Evolutionary conservation across 2,329 filamentous ascomycete genomes (phyloP).

Genomic region (Mollisiaceae sp.): DNA sequence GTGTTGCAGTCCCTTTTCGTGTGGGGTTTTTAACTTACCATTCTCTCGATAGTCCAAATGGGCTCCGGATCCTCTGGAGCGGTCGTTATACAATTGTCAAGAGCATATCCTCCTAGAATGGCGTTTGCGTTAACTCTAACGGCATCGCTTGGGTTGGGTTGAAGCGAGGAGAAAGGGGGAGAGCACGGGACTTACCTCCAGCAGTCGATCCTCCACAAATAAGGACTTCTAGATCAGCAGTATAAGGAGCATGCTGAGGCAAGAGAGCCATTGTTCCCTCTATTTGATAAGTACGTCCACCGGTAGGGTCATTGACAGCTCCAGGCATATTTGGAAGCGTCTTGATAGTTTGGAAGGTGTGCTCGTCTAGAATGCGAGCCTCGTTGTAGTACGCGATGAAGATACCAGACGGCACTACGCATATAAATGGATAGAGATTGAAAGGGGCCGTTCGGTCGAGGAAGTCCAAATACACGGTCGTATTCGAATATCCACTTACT

Average conservation of each 20-base stretch:
- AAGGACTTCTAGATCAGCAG: background rate
- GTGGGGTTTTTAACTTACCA: too few relatives aligned
- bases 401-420: background rate
- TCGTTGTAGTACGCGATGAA: background rate
- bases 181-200: background rate
- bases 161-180: background rate
- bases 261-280: background rate
- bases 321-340: background rate
- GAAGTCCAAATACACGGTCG: constrained; percentile 58
- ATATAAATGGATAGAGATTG: background rate
- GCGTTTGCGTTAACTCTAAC: background rate
- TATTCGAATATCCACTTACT: constrained; percentile 42
- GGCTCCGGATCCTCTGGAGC: too few relatives aligned
- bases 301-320: background rate
- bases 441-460: background rate
- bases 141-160: background rate
- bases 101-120: background rate
- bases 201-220: background rate
- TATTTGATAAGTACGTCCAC: background rate
- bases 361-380: background rate
- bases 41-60: too few relatives aligned
- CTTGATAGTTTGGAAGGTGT: background rate
- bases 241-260: background rate
- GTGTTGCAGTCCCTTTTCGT: too few relatives aligned
- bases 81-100: background rate